Evolutionary conservation across 2,329 filamentous ascomycete genomes (phyloP), one percentile per base, ranked within the genome.

Genomic region (Exophiala sp.): DNA sequence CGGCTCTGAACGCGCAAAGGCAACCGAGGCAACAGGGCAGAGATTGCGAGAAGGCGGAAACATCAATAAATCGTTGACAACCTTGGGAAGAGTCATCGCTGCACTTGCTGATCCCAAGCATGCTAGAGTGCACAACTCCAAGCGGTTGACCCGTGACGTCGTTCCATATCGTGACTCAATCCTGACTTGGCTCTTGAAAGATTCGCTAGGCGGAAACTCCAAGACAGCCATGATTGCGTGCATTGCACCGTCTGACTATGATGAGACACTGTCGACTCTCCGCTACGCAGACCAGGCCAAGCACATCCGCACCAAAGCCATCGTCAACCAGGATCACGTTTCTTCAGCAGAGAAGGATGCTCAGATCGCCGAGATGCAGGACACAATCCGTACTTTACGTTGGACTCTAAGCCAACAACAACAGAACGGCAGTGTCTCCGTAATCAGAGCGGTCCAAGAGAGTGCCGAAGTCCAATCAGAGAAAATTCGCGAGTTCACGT

Each of bases 221-320:
- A 98, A 97, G 70, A 98, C 93, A 8, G 93, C 93, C 55, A 98
- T 98, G 93, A 96, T 98, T 62, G 93, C 93, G 7, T 97, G 93
- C 66, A 95, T 98, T 60, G 85, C 89, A 3, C 93, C 93, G 0
- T 84, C 87, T 0, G 93, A 98, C 70, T 97, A 98, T 65, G 93
- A 98, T 50, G 93, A 98, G 67, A 98, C 93, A 0, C 78, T 98
- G 1, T 95, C 88, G 2, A 98, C 93, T 1, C 80, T 98, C 10
- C 88, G 93, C 30, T 98, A 98, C 67, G 93, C 93, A 16, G 91
- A 98, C 68, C 91, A 97, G 70, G 93, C 93, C 54, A 98, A 98
- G 74, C 85, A 86, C 49, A 98, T 98, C 71, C 88, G 90, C 64
- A 97, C 90, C 27, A 85, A 88, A 43, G 93, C 93, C 21, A 83